These are phyloP conservation scores for Boletus subparvulus DNA, from an alignment of 768 basidiomycete species.

Conservation along the genomic window DNA sequence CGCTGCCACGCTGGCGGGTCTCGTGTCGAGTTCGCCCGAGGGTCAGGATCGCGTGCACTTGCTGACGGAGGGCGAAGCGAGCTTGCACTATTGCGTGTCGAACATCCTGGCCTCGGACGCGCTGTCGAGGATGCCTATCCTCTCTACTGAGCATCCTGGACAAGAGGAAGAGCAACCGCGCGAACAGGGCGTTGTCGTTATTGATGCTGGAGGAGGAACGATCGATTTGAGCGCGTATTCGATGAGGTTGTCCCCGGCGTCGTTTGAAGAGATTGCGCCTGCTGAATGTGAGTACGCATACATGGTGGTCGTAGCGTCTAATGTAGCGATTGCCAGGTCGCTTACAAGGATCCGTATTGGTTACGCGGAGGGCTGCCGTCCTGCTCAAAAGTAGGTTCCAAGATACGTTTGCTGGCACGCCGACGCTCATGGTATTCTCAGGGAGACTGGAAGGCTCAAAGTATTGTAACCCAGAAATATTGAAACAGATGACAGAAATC, in stretches of 20 bases:
- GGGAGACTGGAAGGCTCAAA: constrained; percentile 33
- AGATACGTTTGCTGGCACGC: not conserved
- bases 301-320: not conserved
- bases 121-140: constrained; percentile 17
- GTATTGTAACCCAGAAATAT: constrained; percentile 32
- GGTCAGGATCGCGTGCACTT: constrained; percentile 49
- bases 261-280: constrained; percentile 39
- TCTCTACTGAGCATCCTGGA: constrained; percentile 18
- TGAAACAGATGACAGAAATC: constrained; percentile 36
- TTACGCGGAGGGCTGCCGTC: constrained; percentile 35
- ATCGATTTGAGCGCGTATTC: constrained; percentile 44
- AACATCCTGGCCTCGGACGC: constrained; percentile 42
- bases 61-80: constrained; percentile 66
- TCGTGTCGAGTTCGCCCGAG: constrained; percentile 41
- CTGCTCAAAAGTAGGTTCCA: constrained; percentile 28
- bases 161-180: constrained; percentile 22
- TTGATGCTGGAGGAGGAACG: constrained; percentile 52
- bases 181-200: constrained; percentile 41
- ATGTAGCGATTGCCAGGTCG: constrained; percentile 30
- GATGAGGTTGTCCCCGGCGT: constrained; percentile 39
- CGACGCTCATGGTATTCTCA: constrained; percentile 8
- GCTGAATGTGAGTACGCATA: constrained; percentile 32
- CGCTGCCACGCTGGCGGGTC: constrained; percentile 51
- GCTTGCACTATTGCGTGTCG: constrained; percentile 55
- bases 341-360: constrained; percentile 41